phyloP scores from a whole-genome alignment of 1,139 yeast species.

The Nakaseomyces sp. region DNA sequence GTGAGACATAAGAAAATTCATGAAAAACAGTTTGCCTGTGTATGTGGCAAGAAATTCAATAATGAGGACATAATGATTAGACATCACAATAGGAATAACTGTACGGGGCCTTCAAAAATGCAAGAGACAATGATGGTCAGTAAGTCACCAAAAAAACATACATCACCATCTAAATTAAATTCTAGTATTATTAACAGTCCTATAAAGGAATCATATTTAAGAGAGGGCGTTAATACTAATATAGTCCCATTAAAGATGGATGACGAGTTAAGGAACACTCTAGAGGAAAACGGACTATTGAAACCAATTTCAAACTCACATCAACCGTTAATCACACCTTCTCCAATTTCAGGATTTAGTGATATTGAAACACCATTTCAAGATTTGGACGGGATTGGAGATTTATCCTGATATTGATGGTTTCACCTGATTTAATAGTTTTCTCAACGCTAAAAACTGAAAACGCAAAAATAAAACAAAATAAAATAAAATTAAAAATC shows the following conservation, averaged over 20 bases:
- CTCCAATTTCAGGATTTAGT: slow-evolving; percentile 1
- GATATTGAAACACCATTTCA: neutral
- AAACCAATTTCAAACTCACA: neutral
- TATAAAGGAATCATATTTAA: slow-evolving; percentile 4
- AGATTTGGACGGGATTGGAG: neutral
- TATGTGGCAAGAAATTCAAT: slow-evolving; percentile 86
- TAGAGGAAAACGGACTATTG: slow-evolving; percentile 11
- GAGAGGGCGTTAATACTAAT: neutral
- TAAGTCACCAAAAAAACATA: neutral
- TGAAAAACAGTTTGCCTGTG: slow-evolving; percentile 65
- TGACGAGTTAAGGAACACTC: slow-evolving; percentile 16
- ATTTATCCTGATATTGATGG: neutral
- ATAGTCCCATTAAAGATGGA: slow-evolving; percentile 17
- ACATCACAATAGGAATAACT: slow-evolving; percentile 70
- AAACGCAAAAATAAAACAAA: too few species aligned
- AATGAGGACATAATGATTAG: slow-evolving; percentile 80
- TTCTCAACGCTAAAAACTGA: too few species aligned
- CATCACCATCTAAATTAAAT: neutral
- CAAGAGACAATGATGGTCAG: slow-evolving; percentile 1
- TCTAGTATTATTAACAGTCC: slow-evolving; percentile 3
- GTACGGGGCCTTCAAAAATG: slow-evolving; percentile 30
- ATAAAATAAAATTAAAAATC: too few species aligned
- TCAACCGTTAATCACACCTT: neutral
- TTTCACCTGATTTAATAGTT: too few species aligned
- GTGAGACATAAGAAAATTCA: slow-evolving; percentile 87